Evolutionary conservation across 2,329 filamentous ascomycete species (phyloP).

Genomic region (Penicillium sp.): DNA sequence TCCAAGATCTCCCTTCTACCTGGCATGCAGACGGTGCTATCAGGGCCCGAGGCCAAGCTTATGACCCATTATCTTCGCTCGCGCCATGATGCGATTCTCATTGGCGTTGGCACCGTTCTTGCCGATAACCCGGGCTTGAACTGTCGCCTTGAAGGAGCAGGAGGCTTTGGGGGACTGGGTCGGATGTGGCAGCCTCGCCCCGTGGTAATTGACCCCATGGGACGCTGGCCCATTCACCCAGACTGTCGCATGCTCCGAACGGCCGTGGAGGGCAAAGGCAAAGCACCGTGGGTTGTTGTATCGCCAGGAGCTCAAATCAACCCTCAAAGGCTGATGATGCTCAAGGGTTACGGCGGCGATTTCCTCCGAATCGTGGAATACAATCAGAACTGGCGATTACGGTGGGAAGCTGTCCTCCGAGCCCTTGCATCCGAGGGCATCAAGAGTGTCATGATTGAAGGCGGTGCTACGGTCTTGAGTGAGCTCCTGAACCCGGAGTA

Average conservation of each 20-base stretch:
- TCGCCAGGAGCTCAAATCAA: conserved; percentile 55
- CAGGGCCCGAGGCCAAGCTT: conserved; percentile 80
- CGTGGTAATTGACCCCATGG: conserved; percentile 78
- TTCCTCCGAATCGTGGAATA: conserved; percentile 50
- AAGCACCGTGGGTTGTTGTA: conserved; percentile 75
- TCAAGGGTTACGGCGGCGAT: conserved; percentile 55
- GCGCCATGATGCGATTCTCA: conserved; percentile 80
- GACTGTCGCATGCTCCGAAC: conserved; percentile 70
- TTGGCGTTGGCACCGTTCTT: conserved; percentile 83
- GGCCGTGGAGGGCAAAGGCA: conserved; percentile 68
- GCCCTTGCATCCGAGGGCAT: conserved; percentile 66
- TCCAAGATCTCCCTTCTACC: conserved; percentile 76
- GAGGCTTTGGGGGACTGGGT: conserved; percentile 61
- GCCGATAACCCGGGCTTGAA: conserved; percentile 88
- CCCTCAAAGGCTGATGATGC: conserved; percentile 51
- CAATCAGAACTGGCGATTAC: conserved; percentile 55
- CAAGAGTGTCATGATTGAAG: conserved; percentile 87
- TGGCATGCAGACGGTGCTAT: conserved; percentile 81
- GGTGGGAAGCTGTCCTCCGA: conserved; percentile 70
- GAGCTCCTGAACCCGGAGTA: conserved; percentile 71
- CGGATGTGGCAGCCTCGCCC: conserved; percentile 74
- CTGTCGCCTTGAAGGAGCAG: conserved; percentile 70
- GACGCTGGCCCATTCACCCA: conserved; percentile 70
- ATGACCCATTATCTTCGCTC: conserved; percentile 93
- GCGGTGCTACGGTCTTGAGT: conserved; percentile 82